phyloP scores from a whole-genome alignment of 768 basidiomycete genomes.

The Tylopilus rubrobrunneus region DNA sequence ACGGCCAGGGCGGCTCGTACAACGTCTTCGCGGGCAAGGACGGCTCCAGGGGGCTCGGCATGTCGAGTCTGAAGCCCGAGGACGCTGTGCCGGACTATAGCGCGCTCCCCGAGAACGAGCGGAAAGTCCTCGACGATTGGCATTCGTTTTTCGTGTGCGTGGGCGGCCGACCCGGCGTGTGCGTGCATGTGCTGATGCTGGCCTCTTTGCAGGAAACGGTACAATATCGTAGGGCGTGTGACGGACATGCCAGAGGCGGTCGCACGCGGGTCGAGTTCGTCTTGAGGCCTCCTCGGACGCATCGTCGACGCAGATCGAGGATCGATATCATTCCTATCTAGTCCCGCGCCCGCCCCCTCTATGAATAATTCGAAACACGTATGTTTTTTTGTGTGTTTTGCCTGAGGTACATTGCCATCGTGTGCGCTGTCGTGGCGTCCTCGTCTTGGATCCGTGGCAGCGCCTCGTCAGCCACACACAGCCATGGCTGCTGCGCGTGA shows the following conservation, averaged over 20 bases:
- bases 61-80: slow-evolving; percentile 81
- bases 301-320: too few relatives aligned
- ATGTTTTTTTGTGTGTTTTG: too few relatives aligned
- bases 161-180: too few relatives aligned
- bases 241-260: slow-evolving; percentile 45
- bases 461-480: background rate
- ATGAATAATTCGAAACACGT: too few relatives aligned
- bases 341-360: too few relatives aligned
- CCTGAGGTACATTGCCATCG: background rate
- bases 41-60: slow-evolving; percentile 83
- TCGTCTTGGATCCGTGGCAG: background rate
- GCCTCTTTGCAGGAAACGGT: slow-evolving; percentile 58
- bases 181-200: too few relatives aligned
- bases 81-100: slow-evolving; percentile 90
- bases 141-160: slow-evolving; percentile 81
- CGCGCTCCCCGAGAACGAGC: slow-evolving; percentile 62
- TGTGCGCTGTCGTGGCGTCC: background rate
- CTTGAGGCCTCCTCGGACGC: background rate
- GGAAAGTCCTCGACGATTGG: slow-evolving; percentile 87
- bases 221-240: slow-evolving; percentile 82
- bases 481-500: background rate
- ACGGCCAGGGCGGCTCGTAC: slow-evolving; percentile 78
- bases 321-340: too few relatives aligned
- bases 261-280: slow-evolving; percentile 4
- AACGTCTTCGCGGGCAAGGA: slow-evolving; percentile 92